Conservation (phyloP, 169 alveolate genomes). For the Cryptosporidium ryanae region DNA sequence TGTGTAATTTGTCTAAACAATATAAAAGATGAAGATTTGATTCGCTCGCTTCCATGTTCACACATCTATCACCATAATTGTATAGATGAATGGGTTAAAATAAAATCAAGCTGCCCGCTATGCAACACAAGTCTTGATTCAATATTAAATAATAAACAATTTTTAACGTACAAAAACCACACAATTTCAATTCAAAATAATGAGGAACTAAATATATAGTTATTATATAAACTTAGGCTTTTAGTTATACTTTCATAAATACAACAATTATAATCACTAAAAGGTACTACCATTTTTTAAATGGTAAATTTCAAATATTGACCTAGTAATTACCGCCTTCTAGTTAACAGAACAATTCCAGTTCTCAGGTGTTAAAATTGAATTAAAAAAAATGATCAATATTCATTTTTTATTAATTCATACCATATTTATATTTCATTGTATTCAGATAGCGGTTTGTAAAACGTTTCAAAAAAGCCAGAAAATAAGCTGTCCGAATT, state of each 20-base stretch:
- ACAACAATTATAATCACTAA: background rate
- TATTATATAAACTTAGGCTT: too few relatives aligned
- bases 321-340: too few relatives aligned
- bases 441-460: too few relatives aligned
- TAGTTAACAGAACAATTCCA: too few relatives aligned
- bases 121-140: constrained; percentile 26
- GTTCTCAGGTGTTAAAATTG: too few relatives aligned
- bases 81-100: constrained; percentile 66
- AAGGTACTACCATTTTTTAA: constrained; percentile 8
- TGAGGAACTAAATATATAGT: too few relatives aligned
- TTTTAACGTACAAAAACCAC: too few relatives aligned
- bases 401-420: too few relatives aligned
- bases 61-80: constrained; percentile 62
- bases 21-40: constrained; percentile 39
- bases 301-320: constrained; percentile 1
- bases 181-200: too few relatives aligned
- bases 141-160: background rate
- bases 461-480: background rate
- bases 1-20: constrained; percentile 61
- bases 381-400: too few relatives aligned
- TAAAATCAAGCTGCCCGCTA: constrained; percentile 51
- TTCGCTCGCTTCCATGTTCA: constrained; percentile 40
- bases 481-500: constrained; percentile 36
- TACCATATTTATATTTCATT: too few relatives aligned
- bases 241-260: too few relatives aligned